Evolutionary conservation across 768 basidiomycete species (phyloP).

Genomic region (Lactarius akahatsu): DNA sequence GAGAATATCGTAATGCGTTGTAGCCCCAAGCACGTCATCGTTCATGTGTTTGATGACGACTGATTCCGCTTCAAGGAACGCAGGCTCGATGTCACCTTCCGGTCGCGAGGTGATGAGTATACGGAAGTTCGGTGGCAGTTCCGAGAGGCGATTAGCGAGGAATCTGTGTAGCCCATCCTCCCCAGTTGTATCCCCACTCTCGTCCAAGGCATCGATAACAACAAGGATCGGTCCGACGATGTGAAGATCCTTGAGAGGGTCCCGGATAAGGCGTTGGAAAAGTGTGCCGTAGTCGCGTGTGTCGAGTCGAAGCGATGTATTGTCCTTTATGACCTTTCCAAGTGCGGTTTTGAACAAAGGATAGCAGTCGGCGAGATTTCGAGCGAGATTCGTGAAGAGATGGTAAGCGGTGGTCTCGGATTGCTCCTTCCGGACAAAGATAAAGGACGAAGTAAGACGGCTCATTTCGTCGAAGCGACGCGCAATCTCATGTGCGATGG

Average conservation of each 20-base stretch:
- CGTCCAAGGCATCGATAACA: slow-evolving; percentile 5
- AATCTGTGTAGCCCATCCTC: not conserved
- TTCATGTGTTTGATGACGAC: not conserved
- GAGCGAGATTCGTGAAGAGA: not conserved
- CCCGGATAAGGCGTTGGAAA: not conserved
- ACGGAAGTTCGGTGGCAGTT: slow-evolving; percentile 7
- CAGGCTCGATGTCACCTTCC: not conserved
- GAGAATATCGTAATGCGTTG: not conserved
- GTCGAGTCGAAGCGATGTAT: not conserved
- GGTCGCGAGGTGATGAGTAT: slow-evolving; percentile 7
- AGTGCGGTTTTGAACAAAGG: not conserved
- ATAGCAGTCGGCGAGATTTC: not conserved
- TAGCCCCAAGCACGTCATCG: not conserved
- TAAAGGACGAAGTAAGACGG: not conserved
- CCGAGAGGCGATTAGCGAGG: not conserved
- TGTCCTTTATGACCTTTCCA: not conserved
- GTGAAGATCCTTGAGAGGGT: not conserved
- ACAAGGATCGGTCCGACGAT: not conserved
- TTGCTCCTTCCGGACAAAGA: slow-evolving; percentile 1
- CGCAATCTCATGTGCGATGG: slow-evolving; percentile 1
- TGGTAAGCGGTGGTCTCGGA: not conserved
- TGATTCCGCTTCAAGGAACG: not conserved
- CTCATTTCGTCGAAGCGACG: not conserved
- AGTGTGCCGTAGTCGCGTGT: slow-evolving; percentile 3
- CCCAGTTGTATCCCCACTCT: not conserved